These are phyloP conservation scores for Tirmania nivea DNA, from an alignment of 495 filamentous ascomycete species.

Conservation along the genomic window DNA sequence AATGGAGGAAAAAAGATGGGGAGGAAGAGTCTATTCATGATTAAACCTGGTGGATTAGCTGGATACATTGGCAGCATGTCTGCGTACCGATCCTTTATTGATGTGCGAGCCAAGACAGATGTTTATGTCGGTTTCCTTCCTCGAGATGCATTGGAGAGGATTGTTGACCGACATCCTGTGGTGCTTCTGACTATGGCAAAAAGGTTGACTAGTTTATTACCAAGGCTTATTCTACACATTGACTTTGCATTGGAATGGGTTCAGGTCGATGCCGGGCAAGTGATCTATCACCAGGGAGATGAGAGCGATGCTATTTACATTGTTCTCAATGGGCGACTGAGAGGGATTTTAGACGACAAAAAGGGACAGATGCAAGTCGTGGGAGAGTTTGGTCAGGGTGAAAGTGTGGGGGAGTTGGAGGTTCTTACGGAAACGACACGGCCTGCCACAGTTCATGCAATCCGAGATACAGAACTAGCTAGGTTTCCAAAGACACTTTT, in stretches of 20 bases:
- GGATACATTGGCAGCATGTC: conserved; percentile 87
- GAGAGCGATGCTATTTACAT: conserved; percentile 98
- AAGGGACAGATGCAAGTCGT: conserved; percentile 71
- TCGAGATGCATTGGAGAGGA: conserved; percentile 61
- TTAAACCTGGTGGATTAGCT: conserved; percentile 85
- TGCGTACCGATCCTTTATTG: conserved; percentile 85
- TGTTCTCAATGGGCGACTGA: conserved; percentile 75
- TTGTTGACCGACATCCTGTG: conserved; percentile 80
- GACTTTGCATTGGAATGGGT: conserved; percentile 98
- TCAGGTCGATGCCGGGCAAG: conserved; percentile 82
- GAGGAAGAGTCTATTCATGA: conserved; percentile 63
- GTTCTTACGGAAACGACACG: conserved; percentile 86
- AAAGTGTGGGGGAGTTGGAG: conserved; percentile 91
- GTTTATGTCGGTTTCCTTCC: conserved; percentile 95
- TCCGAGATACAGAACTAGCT: conserved; percentile 86
- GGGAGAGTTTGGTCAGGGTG: conserved; percentile 87
- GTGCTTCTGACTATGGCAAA: conserved; percentile 91
- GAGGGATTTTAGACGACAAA: conserved; percentile 54
- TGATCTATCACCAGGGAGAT: conserved; percentile 80
- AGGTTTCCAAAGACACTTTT: conserved; percentile 91
- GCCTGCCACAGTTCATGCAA: conserved; percentile 79
- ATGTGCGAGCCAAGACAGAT: conserved; percentile 92
- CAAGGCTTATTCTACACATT: conserved; percentile 83
- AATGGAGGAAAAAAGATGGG: conserved; percentile 23
- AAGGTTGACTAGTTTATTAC: conserved; percentile 67